phyloP scores from a whole-genome alignment of 1,284 basidiomycete species.

The Ceratobasidium sp. region DNA sequence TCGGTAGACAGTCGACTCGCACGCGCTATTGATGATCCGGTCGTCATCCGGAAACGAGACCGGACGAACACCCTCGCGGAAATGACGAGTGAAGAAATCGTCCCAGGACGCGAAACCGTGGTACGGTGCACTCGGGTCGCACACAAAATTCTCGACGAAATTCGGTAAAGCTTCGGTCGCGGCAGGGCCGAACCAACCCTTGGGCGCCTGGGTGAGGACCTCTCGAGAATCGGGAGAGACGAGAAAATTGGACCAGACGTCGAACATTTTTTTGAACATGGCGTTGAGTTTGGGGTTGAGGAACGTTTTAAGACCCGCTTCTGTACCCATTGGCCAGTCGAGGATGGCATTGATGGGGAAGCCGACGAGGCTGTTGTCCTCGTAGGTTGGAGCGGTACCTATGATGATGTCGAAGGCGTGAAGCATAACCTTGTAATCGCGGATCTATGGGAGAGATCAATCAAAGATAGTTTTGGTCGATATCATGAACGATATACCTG shows the following conservation, averaged over 20 bases:
- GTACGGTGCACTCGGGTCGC: constrained; percentile 59
- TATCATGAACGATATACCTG: constrained; percentile 19
- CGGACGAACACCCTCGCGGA: constrained; percentile 61
- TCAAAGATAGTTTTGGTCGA: neutral
- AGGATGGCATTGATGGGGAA: constrained; percentile 64
- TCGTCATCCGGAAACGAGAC: constrained; percentile 58
- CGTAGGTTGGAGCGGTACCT: constrained; percentile 59
- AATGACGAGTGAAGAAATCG: constrained; percentile 66
- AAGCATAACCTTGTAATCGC: constrained; percentile 63
- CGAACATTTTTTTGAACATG: constrained; percentile 60
- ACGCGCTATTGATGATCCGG: constrained; percentile 61
- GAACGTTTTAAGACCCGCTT: constrained; percentile 63
- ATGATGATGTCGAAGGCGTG: constrained; percentile 63
- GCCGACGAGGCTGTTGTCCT: constrained; percentile 58
- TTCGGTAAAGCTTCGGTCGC: constrained; percentile 56
- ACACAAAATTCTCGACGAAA: constrained; percentile 60
- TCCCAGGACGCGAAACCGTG: constrained; percentile 68
- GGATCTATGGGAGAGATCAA: constrained; percentile 55
- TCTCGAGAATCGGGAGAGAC: constrained; percentile 60
- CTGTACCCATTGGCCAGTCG: constrained; percentile 65
- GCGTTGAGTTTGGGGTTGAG: constrained; percentile 62
- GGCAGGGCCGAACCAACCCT: constrained; percentile 64
- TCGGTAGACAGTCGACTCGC: constrained; percentile 64
- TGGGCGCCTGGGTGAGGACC: constrained; percentile 58
- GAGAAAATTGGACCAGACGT: constrained; percentile 66